A percentile compares a stretch with the other conserved stretches of the same genome.
These are phyloP conservation scores for Biscogniauxia mediterranea DNA, from an alignment of 2,329 filamentous ascomycete species.

Conservation along the genomic window DNA sequence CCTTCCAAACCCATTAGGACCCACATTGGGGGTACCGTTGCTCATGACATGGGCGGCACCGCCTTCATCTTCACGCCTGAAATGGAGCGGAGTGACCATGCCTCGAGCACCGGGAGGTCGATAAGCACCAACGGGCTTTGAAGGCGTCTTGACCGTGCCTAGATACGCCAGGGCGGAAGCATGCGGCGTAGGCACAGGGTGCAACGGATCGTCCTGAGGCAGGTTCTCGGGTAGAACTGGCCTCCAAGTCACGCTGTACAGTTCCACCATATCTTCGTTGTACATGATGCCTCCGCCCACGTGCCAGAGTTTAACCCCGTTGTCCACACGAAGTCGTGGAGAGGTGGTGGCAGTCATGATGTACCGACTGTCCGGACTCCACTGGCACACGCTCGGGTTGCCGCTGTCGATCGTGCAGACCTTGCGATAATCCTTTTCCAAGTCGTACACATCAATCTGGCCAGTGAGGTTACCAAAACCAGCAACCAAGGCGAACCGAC, in stretches of 20 bases:
- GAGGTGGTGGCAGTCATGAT: constrained; percentile 98
- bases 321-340: constrained; percentile 91
- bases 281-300: constrained; percentile 88
- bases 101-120: constrained; percentile 91
- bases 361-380: constrained; percentile 93
- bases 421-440: constrained; percentile 91
- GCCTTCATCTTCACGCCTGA: constrained; percentile 96
- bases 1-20: constrained; percentile 77
- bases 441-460: constrained; percentile 96
- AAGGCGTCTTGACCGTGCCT: constrained; percentile 85
- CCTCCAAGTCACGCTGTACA: constrained; percentile 89
- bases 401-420: constrained; percentile 91
- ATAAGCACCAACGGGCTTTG: constrained; percentile 96
- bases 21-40: constrained; percentile 70
- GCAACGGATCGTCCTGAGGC: constrained; percentile 66
- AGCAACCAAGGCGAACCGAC: constrained; percentile 88
- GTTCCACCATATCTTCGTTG: constrained; percentile 88
- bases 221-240: constrained; percentile 65
- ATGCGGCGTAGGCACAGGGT: constrained; percentile 74
- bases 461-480: constrained; percentile 97
- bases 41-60: constrained; percentile 81
- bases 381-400: constrained; percentile 94
- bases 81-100: constrained; percentile 82
- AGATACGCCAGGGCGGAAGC: constrained; percentile 79
- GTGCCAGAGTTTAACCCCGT: constrained; percentile 94